Percentiles rank a stretch among this genome's conserved stretches.
These are phyloP conservation scores for Sclerotinia sclerotiorum DNA, from an alignment of 2,329 filamentous ascomycete genomes.

Conservation along the genomic window DNA sequence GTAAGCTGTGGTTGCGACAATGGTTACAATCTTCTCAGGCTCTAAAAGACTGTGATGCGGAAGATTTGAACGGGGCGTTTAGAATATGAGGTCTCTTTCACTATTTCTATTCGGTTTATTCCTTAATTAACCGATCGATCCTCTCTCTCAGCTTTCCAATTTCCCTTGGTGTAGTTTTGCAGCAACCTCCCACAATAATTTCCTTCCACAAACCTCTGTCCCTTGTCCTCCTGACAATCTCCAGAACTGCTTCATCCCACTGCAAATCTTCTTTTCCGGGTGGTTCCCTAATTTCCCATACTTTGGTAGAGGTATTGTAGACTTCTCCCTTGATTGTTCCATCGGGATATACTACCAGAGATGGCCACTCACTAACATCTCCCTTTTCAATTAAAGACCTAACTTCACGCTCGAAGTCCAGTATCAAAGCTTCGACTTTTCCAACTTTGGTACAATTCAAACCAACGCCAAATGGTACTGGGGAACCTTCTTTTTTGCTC, in stretches of 20 bases:
- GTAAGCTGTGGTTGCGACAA: neutral
- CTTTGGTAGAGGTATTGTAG: slow-evolving; percentile 63
- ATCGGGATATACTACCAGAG: slow-evolving; percentile 65
- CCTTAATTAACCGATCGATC: slow-evolving; percentile 29
- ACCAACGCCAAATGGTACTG: slow-evolving; percentile 60
- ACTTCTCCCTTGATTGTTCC: slow-evolving; percentile 64
- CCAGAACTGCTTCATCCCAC: slow-evolving; percentile 44
- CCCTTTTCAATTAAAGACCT: slow-evolving; percentile 42
- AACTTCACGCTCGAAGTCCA: slow-evolving; percentile 54
- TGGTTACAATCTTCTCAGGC: neutral
- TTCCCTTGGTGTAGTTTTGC: slow-evolving; percentile 44
- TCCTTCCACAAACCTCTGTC: slow-evolving; percentile 36
- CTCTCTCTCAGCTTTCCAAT: slow-evolving; percentile 36
- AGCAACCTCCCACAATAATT: slow-evolving; percentile 49
- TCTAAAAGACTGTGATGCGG: neutral
- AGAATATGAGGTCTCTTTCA: neutral
- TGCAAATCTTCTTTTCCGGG: slow-evolving; percentile 12
- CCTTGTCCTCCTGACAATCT: slow-evolving; percentile 39
- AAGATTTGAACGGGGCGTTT: neutral
- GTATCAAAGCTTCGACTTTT: slow-evolving; percentile 57
- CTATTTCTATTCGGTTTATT: neutral
- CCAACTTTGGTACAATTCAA: slow-evolving; percentile 69
- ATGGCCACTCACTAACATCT: slow-evolving; percentile 48
- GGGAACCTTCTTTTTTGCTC: slow-evolving; percentile 25
- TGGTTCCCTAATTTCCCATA: slow-evolving; percentile 50